A percentile compares a stretch with the other conserved stretches of the same genome.
phyloP scores from a whole-genome alignment of 2,329 filamentous ascomycete species.

The Cercospora berteroae region DNA sequence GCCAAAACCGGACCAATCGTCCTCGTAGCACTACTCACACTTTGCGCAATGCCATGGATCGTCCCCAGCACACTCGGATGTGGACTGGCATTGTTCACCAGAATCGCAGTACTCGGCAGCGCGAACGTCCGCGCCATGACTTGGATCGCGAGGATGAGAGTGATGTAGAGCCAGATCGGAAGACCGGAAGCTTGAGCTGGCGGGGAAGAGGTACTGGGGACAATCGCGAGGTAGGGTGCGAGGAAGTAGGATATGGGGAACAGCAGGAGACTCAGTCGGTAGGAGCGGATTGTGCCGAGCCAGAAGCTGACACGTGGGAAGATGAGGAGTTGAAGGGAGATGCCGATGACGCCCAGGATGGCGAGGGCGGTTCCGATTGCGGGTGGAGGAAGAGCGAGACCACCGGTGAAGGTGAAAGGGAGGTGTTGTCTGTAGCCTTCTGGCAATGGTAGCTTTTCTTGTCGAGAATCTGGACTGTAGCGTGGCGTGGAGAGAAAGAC shows the following conservation, averaged over 20 bases:
- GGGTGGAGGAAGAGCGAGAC: conserved; percentile 48
- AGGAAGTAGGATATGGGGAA: conserved; percentile 49
- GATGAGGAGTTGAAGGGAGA: conserved; percentile 47
- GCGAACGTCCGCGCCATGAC: conserved; percentile 51
- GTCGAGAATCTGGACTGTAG: conserved; percentile 35
- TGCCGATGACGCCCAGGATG: conserved; percentile 50
- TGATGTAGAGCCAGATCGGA: conserved; percentile 46
- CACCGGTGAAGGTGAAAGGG: conserved; percentile 49
- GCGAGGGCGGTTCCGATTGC: conserved; percentile 50
- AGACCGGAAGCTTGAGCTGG: conserved; percentile 43
- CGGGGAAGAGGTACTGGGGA: conserved; percentile 42
- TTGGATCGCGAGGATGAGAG: conserved; percentile 44
- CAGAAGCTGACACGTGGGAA: conserved; percentile 45
- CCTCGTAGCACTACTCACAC: conserved; percentile 52
- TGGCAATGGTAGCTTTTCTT: conserved; percentile 40
- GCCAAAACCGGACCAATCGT: conserved; percentile 56
- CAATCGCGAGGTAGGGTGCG: conserved; percentile 44
- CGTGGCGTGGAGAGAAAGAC: conserved; percentile 50
- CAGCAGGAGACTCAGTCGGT: conserved; percentile 43
- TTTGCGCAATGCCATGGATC: conserved; percentile 59
- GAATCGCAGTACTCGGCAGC: conserved; percentile 57
- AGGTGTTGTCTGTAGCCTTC: conserved; percentile 40
- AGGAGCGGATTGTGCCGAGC: conserved; percentile 45
- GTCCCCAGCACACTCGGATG: conserved; percentile 57
- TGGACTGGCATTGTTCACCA: conserved; percentile 61